Evolutionary conservation across 208 protist genomes (phyloP).

Genomic region (Trypanosomatidae sp.): DNA sequence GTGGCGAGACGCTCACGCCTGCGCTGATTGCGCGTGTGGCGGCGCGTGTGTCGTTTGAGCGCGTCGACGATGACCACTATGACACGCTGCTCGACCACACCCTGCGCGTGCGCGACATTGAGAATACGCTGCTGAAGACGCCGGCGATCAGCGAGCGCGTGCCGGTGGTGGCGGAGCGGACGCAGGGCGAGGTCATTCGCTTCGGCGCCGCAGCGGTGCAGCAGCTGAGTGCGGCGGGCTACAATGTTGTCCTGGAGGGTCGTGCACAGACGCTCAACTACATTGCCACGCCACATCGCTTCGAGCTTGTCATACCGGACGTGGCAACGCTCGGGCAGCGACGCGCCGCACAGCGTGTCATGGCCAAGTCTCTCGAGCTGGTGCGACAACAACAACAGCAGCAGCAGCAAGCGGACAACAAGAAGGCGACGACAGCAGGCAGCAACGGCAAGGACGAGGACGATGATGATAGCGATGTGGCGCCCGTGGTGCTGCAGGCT

Average conservation of each 20-base stretch:
- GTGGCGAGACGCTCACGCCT: constrained; percentile 28
- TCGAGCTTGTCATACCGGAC: constrained; percentile 80
- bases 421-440: no score
- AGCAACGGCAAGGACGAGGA: no score
- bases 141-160: constrained; percentile 60
- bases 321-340: constrained; percentile 59
- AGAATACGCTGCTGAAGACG: constrained; percentile 83
- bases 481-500: no score
- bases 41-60: constrained; percentile 54
- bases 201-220: constrained; percentile 56
- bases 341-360: constrained; percentile 81
- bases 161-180: constrained; percentile 81
- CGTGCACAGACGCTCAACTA: constrained; percentile 84
- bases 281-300: constrained; percentile 67
- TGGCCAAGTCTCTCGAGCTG: constrained; percentile 52
- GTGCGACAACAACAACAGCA: no score
- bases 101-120: constrained; percentile 53
- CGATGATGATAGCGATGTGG: no score
- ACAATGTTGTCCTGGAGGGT: constrained; percentile 87
- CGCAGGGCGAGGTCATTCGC: constrained; percentile 86
- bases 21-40: constrained; percentile 39
- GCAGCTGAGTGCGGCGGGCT: constrained; percentile 50
- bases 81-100: constrained; percentile 58
- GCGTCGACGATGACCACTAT: constrained; percentile 26
- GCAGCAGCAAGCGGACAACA: no score